Conservation (phyloP, 306 rosid species). For the Malus sieversii region DNA sequence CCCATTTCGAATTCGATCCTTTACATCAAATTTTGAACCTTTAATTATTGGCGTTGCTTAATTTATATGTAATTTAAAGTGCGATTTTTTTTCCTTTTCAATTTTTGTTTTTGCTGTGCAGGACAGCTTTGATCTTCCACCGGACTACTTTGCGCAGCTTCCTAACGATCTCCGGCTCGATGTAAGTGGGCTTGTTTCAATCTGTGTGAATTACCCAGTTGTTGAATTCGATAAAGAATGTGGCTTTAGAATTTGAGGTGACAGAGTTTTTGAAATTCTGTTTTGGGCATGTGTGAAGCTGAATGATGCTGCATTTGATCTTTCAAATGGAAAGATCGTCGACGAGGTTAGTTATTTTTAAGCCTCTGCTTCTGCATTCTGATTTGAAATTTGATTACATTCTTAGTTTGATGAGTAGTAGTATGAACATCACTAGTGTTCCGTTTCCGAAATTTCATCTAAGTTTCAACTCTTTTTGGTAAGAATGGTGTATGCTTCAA, state of each 20-base stretch:
- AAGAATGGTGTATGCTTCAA: background rate
- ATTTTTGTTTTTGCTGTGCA: constrained; percentile 13
- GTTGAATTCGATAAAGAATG: background rate
- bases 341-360: constrained; percentile 55
- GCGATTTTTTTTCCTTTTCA: background rate
- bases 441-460: background rate
- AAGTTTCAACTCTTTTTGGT: background rate
- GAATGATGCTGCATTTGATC: constrained; percentile 91
- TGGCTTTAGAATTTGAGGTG: background rate
- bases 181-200: constrained; percentile 30
- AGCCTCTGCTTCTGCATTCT: background rate
- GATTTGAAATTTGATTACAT: background rate
- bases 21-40: background rate
- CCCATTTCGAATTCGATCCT: background rate
- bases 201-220: background rate
- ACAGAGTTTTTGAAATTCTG: background rate
- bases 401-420: background rate
- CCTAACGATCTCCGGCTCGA: constrained; percentile 87
- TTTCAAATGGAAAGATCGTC: constrained; percentile 67
- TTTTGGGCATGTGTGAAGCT: constrained; percentile 45
- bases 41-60: background rate
- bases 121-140: constrained; percentile 79
- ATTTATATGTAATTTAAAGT: too few species aligned
- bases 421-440: background rate
- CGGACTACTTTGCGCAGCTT: constrained; percentile 65